Evolutionary conservation across 2,329 filamentous ascomycete species (phyloP), one percentile per base, ranked within the genome.

Genomic region (Escovopsis weberi): DNA sequence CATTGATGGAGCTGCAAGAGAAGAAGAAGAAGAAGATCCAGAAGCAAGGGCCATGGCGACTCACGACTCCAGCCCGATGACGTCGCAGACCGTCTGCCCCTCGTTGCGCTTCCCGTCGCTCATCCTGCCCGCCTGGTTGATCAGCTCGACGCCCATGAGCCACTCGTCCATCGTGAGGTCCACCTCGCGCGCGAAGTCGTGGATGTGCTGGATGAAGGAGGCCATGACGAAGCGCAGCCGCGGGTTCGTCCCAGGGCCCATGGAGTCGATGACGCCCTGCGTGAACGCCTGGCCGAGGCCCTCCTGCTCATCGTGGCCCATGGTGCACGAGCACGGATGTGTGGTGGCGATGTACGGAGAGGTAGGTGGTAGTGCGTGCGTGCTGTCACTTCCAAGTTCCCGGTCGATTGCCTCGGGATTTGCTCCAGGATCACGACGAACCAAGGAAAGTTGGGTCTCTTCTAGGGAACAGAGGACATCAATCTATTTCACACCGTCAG

Each of bases 161-260:
- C 82, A 88, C 65, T 91, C 85, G 44, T 82, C 80, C n/a, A 76
- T 70, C 7, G 82, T 88, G 45, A 91, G 74, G 58, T 87, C 75
- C 48, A 84, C 77, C 59, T 91, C 84, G 39, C 83, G 78, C 34
- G 80, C 77, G 59, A 89, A 89, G 62, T 86, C 83, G 63, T 91
- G 85, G 43, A 89, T 68, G 63, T 89, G 84, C 43, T 68, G 69
- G 56, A 88, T 78, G 46, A 88, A 64, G 28, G 74, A 72, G 39
- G 71, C 59, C 65, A 89, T 72, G 57, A 89, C 71, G 52, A 78
- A 67, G 45, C 79, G 74, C 54, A 81, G 72, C 36, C 85, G 74
- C 30, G 82, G 77, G 48, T 72, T 67, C 9, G 82, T 80, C 48
- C 81, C 75, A 50, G 82, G 79, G 4, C 84, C 81, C 60, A 85